Percentiles rank a stretch among this genome's conserved stretches.
phyloP scores from a whole-genome alignment of 345 rosid genomes.

The Sonneratia alba region DNA sequence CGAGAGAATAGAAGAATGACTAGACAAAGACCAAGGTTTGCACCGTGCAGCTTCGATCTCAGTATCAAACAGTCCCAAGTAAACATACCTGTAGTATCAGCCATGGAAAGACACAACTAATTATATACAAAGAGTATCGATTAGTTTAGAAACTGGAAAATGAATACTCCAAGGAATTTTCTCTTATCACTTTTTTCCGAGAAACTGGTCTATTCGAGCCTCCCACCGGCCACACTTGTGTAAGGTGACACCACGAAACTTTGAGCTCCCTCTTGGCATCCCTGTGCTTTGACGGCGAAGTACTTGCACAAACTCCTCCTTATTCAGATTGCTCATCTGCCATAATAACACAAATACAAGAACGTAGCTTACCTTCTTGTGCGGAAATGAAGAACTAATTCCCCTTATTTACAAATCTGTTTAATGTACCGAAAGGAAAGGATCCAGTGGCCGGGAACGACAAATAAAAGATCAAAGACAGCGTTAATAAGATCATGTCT shows the following conservation, averaged over 20 bases:
- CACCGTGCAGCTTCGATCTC: constrained; percentile 95
- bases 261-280: constrained; percentile 90
- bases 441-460: too few relatives aligned
- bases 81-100: constrained; percentile 44
- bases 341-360: constrained; percentile 6
- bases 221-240: constrained; percentile 99
- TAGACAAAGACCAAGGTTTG: neutral
- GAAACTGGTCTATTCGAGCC: constrained; percentile 89
- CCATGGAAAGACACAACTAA: neutral
- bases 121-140: neutral
- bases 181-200: constrained; percentile 64
- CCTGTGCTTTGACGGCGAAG: constrained; percentile 97
- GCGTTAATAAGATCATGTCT: neutral
- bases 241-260: constrained; percentile 92
- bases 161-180: neutral
- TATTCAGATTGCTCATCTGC: constrained; percentile 80
- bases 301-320: constrained; percentile 93
- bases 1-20: neutral
- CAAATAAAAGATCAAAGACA: neutral
- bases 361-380: neutral
- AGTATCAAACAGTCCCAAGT: constrained; percentile 85
- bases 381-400: neutral
- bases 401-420: neutral
- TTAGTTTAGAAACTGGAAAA: neutral
- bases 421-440: constrained; percentile 2